These are phyloP conservation scores for Mesembryanthemum crystallinum DNA, from an alignment of 148 eudicot species.

Conservation along the genomic window DNA sequence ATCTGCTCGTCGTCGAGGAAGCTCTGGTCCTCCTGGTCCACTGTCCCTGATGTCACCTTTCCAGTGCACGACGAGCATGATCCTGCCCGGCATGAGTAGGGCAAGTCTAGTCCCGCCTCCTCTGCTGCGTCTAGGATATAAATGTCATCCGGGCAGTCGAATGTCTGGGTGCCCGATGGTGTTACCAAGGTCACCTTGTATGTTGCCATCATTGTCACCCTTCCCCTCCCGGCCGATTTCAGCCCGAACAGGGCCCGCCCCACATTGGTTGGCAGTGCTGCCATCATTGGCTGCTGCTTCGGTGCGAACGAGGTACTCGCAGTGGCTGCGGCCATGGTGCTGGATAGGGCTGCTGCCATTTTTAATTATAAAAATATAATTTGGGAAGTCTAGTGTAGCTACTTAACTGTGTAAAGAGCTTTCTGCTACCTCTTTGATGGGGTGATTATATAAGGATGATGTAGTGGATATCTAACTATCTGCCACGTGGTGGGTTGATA, in stretches of 20 bases:
- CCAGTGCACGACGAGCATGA: constrained; percentile 83
- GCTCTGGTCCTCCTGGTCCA: constrained; percentile 67
- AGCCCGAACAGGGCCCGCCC: constrained; percentile 44
- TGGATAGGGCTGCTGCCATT: constrained; percentile 39
- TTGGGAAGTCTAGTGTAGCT: neutral
- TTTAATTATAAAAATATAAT: neutral
- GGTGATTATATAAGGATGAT: neutral
- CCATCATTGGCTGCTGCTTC: neutral
- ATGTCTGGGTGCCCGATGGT: constrained; percentile 38
- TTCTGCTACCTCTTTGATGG: no score
- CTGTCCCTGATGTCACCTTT: constrained; percentile 40
- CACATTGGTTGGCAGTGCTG: constrained; percentile 16
- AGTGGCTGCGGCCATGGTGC: constrained; percentile 26
- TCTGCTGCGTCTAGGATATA: constrained; percentile 75
- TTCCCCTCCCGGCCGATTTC: constrained; percentile 29
- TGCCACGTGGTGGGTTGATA: constrained; percentile 25
- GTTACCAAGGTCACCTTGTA: constrained; percentile 67
- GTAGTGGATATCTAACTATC: constrained; percentile 15
- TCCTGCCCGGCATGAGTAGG: constrained; percentile 87
- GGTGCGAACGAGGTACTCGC: neutral
- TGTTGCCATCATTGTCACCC: constrained; percentile 50
- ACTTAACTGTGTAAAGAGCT: neutral
- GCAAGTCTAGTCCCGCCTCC: constrained; percentile 61
- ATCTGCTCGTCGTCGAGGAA: constrained; percentile 76
- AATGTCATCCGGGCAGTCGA: constrained; percentile 49